Conservation (phyloP, 495 filamentous ascomycete species). For the Daldinia caldariorum region DNA sequence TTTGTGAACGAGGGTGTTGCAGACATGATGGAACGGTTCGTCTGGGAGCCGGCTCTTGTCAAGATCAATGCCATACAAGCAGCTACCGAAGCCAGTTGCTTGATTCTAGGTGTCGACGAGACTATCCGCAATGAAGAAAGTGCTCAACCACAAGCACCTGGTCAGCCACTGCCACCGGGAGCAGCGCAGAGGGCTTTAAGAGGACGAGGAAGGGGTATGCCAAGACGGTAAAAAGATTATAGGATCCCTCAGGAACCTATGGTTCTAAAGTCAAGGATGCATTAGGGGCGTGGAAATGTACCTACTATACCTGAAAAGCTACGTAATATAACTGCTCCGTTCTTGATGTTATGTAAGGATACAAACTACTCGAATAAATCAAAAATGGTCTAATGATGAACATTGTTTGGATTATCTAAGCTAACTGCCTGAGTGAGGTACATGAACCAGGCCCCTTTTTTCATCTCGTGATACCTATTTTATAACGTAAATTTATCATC, state of each 20-base stretch:
- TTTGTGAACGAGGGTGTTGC: slow-evolving; percentile 89
- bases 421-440: too few species aligned
- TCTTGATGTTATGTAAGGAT: slow-evolving; percentile 16
- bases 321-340: slow-evolving; percentile 14
- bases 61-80: slow-evolving; percentile 98
- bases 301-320: slow-evolving; percentile 39
- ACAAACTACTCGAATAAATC: slow-evolving; percentile 35
- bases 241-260: background rate
- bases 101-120: slow-evolving; percentile 97
- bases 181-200: slow-evolving; percentile 90
- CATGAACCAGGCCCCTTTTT: background rate
- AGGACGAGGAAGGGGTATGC: slow-evolving; percentile 90
- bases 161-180: slow-evolving; percentile 83
- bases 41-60: slow-evolving; percentile 95
- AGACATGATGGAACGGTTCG: slow-evolving; percentile 92
- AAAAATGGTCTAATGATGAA: slow-evolving; percentile 19
- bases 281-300: slow-evolving; percentile 23
- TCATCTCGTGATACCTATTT: background rate
- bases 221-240: slow-evolving; percentile 69
- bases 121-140: slow-evolving; percentile 97
- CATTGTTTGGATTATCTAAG: background rate
- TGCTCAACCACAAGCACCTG: slow-evolving; percentile 78
- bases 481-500: background rate
- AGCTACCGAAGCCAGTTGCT: slow-evolving; percentile 90
- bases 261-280: slow-evolving; percentile 6